These are phyloP conservation scores for Sclerotinia sclerotiorum DNA, from an alignment of 2,329 filamentous ascomycete genomes.

Conservation along the genomic window DNA sequence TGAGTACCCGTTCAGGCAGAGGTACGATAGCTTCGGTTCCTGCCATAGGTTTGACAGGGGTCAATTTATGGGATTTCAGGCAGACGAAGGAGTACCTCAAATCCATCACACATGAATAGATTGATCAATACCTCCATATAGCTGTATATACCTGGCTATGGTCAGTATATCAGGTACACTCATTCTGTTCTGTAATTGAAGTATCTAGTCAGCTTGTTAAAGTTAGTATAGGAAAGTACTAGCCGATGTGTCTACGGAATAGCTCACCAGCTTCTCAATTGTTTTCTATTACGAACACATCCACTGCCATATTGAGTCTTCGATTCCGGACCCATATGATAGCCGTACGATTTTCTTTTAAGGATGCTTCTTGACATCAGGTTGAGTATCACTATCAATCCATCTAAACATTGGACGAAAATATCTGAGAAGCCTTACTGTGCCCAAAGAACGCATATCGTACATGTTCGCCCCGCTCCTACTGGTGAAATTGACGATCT, in stretches of 20 bases:
- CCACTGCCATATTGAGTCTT: not conserved
- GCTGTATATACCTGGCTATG: not conserved
- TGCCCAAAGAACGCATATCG: conserved; percentile 7
- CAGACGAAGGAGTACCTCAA: not conserved
- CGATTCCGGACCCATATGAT: not conserved
- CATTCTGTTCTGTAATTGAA: not conserved
- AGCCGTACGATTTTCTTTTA: not conserved
- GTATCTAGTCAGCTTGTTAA: not conserved
- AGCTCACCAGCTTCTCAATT: not conserved
- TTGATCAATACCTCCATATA: not conserved
- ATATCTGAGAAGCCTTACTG: conserved; percentile 15
- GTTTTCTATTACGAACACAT: not conserved
- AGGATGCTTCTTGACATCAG: conserved; percentile 1
- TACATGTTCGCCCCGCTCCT: not conserved
- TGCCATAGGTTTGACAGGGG: not conserved
- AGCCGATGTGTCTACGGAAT: not conserved
- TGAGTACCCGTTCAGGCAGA: conserved; percentile 4
- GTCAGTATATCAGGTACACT: not conserved
- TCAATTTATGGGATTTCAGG: not conserved
- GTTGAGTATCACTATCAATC: not conserved
- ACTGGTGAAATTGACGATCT: not conserved
- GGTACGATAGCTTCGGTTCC: conserved; percentile 4
- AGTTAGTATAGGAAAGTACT: not conserved
- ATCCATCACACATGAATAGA: not conserved
- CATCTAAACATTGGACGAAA: conserved; percentile 8